Conservation (phyloP, 345 rosid species). For the Camelina hispida region DNA sequence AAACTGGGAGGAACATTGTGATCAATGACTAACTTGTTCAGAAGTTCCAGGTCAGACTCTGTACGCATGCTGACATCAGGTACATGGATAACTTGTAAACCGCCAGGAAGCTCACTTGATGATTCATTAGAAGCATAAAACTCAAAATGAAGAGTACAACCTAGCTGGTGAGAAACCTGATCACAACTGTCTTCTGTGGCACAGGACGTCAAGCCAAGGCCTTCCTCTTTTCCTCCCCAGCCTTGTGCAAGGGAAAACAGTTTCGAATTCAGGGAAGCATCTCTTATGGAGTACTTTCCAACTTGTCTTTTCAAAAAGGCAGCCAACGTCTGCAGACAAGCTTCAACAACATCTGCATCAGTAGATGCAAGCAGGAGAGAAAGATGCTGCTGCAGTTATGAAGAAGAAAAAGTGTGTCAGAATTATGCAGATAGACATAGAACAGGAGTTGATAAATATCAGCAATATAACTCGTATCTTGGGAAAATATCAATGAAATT, state of each 20-base stretch:
- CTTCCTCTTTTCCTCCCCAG: conserved; percentile 99
- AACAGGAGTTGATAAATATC: no score
- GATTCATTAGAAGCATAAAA: conserved; percentile 67
- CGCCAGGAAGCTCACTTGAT: conserved; percentile 54
- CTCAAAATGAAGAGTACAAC: conserved; percentile 96
- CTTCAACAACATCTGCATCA: conserved; percentile 94
- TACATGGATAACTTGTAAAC: conserved; percentile 80
- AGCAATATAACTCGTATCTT: no score
- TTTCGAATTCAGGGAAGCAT: conserved; percentile 74
- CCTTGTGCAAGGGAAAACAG: conserved; percentile 96
- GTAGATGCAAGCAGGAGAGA: conserved; percentile 90
- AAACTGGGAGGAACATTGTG: conserved; percentile 78
- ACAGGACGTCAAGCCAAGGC: conserved; percentile 87
- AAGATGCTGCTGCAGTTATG: conserved; percentile 86
- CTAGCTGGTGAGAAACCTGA: conserved; percentile 71
- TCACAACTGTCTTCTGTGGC: conserved; percentile 70
- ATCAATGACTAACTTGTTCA: conserved; percentile 69
- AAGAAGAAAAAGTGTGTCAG: conserved; percentile 28
- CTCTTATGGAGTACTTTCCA: conserved; percentile 83
- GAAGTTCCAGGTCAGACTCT: conserved; percentile 83
- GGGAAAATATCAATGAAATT: background rate
- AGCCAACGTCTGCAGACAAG: conserved; percentile 86
- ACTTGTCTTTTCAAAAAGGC: conserved; percentile 83
- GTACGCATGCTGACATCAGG: conserved; percentile 52
- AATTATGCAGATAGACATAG: conserved; percentile 1